phyloP scores from a whole-genome alignment of 1,139 yeast species.

The Pichia sp. region DNA sequence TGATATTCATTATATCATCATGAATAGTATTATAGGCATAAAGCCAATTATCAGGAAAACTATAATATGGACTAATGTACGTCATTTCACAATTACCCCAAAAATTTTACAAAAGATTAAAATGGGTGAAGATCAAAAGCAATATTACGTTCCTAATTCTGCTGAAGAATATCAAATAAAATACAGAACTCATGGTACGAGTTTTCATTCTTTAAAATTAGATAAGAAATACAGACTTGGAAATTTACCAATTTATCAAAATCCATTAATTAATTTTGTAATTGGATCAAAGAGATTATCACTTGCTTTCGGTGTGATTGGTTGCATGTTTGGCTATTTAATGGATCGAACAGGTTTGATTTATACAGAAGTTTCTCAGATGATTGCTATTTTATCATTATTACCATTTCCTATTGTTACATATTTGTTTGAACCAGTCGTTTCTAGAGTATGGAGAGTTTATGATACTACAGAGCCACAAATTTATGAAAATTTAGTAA shows the following conservation, averaged over 20 bases:
- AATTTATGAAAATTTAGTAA: conserved; percentile 52
- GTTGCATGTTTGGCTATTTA: conserved; percentile 49
- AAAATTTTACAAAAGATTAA: conserved; percentile 15
- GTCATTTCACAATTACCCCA: background rate
- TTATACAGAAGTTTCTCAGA: conserved; percentile 47
- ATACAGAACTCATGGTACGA: conserved; percentile 27
- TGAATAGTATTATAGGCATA: background rate
- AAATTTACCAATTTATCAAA: conserved; percentile 48
- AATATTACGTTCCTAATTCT: conserved; percentile 22
- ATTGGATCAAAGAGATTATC: conserved; percentile 50
- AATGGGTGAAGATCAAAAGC: conserved; percentile 28
- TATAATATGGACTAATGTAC: background rate
- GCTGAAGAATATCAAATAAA: conserved; percentile 19
- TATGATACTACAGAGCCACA: conserved; percentile 61
- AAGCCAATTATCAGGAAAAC: background rate
- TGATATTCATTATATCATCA: background rate
- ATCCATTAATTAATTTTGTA: conserved; percentile 51
- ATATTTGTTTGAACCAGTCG: conserved; percentile 60
- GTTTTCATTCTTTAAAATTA: conserved; percentile 20
- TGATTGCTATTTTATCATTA: conserved; percentile 36
- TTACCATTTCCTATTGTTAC: conserved; percentile 48
- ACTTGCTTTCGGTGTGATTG: conserved; percentile 48
- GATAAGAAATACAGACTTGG: conserved; percentile 43
- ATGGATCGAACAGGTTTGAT: conserved; percentile 52
- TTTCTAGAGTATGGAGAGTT: conserved; percentile 63